A percentile compares a stretch with the other conserved stretches of the same genome.
Conservation (phyloP, 2,329 filamentous ascomycete species). For the Paecilomyces fulvus region DNA sequence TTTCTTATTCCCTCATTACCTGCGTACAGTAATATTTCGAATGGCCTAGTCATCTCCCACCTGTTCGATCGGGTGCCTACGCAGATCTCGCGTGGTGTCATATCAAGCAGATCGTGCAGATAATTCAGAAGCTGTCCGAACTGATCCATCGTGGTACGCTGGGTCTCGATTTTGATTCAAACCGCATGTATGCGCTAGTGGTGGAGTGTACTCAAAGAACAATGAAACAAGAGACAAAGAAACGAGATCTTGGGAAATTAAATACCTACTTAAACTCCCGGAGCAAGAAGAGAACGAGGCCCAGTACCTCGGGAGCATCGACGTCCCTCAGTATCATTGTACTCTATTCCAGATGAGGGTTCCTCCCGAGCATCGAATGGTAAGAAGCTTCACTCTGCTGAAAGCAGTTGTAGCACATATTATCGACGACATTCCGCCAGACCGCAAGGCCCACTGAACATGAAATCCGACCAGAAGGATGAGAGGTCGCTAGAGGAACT, state of each 20-base stretch:
- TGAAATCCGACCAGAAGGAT: too few relatives aligned
- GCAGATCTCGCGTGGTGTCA: not conserved
- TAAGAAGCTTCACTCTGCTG: too few relatives aligned
- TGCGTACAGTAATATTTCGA: not conserved
- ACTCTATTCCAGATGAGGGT: not conserved
- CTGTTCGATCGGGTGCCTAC: not conserved
- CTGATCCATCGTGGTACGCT: not conserved
- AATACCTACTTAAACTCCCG: not conserved
- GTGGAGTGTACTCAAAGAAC: not conserved
- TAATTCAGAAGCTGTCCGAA: not conserved
- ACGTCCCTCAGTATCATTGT: not conserved
- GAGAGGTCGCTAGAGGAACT: too few relatives aligned
- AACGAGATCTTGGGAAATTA: not conserved
- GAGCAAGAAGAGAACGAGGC: not conserved
- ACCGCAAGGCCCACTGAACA: too few relatives aligned
- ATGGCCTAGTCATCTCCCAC: not conserved
- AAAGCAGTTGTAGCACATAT: too few relatives aligned
- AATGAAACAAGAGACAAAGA: not conserved
- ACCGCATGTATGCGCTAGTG: not conserved
- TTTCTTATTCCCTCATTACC: not conserved
- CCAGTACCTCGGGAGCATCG: not conserved
- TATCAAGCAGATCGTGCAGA: not conserved
- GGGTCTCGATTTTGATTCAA: not conserved
- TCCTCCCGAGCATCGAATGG: not conserved
- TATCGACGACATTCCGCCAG: too few relatives aligned